Conservation (phyloP, 73 alveolate genomes). For the Paraurostyla sp. region DNA sequence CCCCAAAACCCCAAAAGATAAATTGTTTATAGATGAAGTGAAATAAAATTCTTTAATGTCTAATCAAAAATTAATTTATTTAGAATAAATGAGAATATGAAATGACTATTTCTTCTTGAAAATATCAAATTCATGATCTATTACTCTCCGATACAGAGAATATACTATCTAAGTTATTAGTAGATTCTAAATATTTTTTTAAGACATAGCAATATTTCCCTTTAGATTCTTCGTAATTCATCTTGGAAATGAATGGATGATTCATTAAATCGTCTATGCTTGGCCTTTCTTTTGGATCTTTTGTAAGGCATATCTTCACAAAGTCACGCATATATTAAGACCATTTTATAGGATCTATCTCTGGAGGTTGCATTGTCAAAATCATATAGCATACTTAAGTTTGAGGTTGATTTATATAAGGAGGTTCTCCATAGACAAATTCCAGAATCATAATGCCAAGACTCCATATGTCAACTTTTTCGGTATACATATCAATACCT, state of each 20-base stretch:
- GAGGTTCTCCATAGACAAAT: slow-evolving; percentile 84
- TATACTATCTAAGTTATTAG: no score
- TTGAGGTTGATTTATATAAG: slow-evolving; percentile 70
- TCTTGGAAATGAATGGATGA: slow-evolving; percentile 54
- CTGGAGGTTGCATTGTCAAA: slow-evolving; percentile 74
- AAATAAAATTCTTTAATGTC: no score
- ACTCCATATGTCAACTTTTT: slow-evolving; percentile 89
- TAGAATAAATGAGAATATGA: no score
- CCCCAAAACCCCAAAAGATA: no score
- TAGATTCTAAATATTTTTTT: no score
- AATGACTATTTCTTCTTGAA: no score
- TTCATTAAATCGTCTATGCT: slow-evolving; percentile 62
- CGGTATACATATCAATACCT: slow-evolving; percentile 72
- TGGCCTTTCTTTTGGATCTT: slow-evolving; percentile 84
- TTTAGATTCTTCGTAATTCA: not conserved
- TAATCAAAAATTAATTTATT: no score
- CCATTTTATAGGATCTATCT: slow-evolving; percentile 73
- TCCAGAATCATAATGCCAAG: slow-evolving; percentile 85
- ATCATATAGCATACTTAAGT: slow-evolving; percentile 58
- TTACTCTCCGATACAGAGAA: no score
- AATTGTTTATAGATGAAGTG: no score
- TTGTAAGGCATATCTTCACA: slow-evolving; percentile 72
- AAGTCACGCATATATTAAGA: slow-evolving; percentile 76
- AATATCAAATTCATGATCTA: no score
- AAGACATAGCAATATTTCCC: no score